Conservation (phyloP, 2,329 filamentous ascomycete species). For the Chaetomium olivaceum region DNA sequence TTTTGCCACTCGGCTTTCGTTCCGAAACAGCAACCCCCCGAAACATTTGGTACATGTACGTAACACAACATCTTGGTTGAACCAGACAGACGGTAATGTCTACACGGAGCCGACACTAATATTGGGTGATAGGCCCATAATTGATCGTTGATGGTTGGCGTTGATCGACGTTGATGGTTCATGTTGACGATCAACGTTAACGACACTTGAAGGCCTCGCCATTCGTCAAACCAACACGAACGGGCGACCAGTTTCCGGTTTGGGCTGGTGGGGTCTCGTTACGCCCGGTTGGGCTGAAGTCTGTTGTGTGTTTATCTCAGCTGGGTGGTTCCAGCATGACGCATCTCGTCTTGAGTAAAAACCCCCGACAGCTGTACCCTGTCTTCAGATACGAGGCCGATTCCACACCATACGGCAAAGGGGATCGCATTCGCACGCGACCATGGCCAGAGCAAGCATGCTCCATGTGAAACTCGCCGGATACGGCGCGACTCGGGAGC, state of each 20-base stretch:
- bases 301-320: background rate
- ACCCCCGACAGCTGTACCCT: background rate
- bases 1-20: background rate
- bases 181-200: background rate
- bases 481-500: background rate
- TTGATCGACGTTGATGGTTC: too few relatives aligned
- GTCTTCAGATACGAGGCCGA: slow-evolving; percentile 7
- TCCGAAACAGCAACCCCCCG: background rate
- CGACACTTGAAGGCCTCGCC: background rate
- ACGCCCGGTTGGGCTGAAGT: background rate
- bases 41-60: background rate
- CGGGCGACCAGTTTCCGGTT: background rate
- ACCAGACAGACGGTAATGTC: background rate
- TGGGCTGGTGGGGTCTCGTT: background rate
- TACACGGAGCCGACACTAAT: background rate
- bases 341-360: background rate
- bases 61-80: background rate
- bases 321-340: background rate
- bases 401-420: background rate
- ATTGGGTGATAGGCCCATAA: too few relatives aligned
- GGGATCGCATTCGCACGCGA: background rate
- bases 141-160: background rate
- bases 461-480: background rate
- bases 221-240: background rate
- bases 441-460: background rate